Conservation (phyloP, 495 filamentous ascomycete species). For the Lasiosphaeria miniovina region DNA sequence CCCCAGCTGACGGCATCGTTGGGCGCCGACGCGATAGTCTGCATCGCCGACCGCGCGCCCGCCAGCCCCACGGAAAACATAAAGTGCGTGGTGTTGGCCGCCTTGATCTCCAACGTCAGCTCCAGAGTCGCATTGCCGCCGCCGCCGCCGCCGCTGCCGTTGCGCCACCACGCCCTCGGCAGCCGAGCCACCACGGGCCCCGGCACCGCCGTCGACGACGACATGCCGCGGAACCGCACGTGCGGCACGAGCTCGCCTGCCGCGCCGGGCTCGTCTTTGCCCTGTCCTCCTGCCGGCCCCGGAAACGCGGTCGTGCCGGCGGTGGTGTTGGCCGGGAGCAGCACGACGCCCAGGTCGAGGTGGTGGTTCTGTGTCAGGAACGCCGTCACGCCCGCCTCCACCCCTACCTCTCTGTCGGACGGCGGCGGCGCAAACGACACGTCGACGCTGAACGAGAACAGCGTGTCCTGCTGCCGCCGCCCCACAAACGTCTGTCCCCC, state of each 20-base stretch:
- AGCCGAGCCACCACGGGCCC: slow-evolving; percentile 29
- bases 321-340: slow-evolving; percentile 27
- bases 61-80: slow-evolving; percentile 42
- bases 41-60: slow-evolving; percentile 26
- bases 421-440: slow-evolving; percentile 37
- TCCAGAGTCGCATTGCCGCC: slow-evolving; percentile 24
- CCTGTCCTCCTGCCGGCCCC: not conserved
- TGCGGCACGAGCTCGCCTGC: slow-evolving; percentile 25
- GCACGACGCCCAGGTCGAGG: slow-evolving; percentile 48
- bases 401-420: slow-evolving; percentile 16
- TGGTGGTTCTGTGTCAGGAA: slow-evolving; percentile 56
- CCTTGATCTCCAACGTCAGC: slow-evolving; percentile 44
- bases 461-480: slow-evolving; percentile 47
- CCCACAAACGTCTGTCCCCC: slow-evolving; percentile 42
- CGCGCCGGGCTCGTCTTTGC: not conserved
- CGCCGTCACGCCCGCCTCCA: slow-evolving; percentile 43
- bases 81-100: slow-evolving; percentile 46
- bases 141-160: slow-evolving; percentile 21
- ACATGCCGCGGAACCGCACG: slow-evolving; percentile 38
- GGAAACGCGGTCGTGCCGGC: slow-evolving; percentile 17
- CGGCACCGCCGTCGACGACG: slow-evolving; percentile 37
- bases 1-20: slow-evolving; percentile 48
- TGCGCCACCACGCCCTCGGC: slow-evolving; percentile 32
- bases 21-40: slow-evolving; percentile 34
- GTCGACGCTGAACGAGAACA: slow-evolving; percentile 47